Evolutionary conservation across 2,329 filamentous ascomycete species (phyloP).

Genomic region (Ophiosphaerella herpotricha): DNA sequence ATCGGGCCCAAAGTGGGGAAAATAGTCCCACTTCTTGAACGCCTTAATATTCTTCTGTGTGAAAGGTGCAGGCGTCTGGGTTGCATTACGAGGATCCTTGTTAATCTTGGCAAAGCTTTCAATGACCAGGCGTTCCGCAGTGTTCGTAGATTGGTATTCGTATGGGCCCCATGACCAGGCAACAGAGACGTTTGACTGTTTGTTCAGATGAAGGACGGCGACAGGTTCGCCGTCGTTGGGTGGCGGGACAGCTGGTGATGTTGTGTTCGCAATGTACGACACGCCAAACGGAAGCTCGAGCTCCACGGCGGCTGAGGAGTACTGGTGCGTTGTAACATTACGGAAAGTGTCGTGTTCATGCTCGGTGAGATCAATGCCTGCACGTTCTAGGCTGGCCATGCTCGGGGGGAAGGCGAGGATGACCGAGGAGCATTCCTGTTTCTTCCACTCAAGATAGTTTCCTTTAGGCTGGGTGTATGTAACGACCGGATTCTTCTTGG

Average conservation of each 20-base stretch:
- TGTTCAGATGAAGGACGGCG: conserved; percentile 38
- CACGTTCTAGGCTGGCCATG: conserved; percentile 38
- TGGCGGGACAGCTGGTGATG: conserved; percentile 31
- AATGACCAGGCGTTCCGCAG: conserved; percentile 31
- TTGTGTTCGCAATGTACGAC: conserved; percentile 38
- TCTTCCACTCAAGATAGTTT: conserved; percentile 37
- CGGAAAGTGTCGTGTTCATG: conserved; percentile 39
- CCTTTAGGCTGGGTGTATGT: conserved; percentile 38
- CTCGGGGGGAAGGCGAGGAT: conserved; percentile 45
- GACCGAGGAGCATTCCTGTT: conserved; percentile 41
- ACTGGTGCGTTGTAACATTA: conserved; percentile 41
- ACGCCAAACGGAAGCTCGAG: conserved; percentile 43
- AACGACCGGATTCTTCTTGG: conserved; percentile 37
- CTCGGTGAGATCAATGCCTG: conserved; percentile 40
- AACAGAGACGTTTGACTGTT: conserved; percentile 36
- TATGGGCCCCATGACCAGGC: conserved; percentile 47
- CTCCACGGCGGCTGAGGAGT: conserved; percentile 43
- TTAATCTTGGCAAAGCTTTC: conserved; percentile 41
- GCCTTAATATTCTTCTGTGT: conserved; percentile 32
- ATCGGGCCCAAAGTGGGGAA: conserved; percentile 41
- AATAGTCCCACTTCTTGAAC: conserved; percentile 47
- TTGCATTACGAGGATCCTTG: conserved; percentile 43
- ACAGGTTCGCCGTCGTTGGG: conserved; percentile 41
- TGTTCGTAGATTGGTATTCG: conserved; percentile 34
- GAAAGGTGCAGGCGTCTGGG: conserved; percentile 22